Evolutionary conservation across 2,329 filamentous ascomycete genomes (phyloP), one percentile per base, ranked within the genome.

Genomic region (Allantophomopsis cytisporea): DNA sequence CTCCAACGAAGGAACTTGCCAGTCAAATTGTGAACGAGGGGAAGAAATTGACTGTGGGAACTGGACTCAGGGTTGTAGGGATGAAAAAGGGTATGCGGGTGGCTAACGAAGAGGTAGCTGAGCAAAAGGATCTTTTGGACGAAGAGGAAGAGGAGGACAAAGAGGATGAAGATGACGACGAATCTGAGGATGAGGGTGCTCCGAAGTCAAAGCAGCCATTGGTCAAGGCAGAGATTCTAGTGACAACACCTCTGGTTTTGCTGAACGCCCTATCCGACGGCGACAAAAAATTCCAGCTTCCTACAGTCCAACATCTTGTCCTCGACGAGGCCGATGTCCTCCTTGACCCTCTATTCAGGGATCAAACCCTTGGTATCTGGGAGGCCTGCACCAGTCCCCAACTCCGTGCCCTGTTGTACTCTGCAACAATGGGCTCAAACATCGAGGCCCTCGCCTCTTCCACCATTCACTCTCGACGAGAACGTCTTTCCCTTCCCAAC

Each of bases 271-370:
- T 95, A 6, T 62, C 62, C 40, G 54, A 62, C 49, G 38, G 48
- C 8, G 44, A 43, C 11, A 55, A 60, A 45, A 39, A 66, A 53
- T 60, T 65, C 23, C 61, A 68, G 5, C 60, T 94, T 5, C 75
- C 83, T 0, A 71, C 73, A 1, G 79, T 95, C 4, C 70, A 71
- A 35, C 77, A 77, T 38, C 64, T 98, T 14, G 71, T 96, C 30
- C 67, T 98, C 2, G 91, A 98, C 54, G 91, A 98, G 65, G 91
- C 87, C 1, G 91, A 98, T 58, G 87, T 96, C 12, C 78, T 98
- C 5, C 73, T 98, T 10, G 88, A 96, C 51, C 80, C 83, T 13
- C 68, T 95, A 5, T 98, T 98, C 65, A 75, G 83, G 41, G 82
- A 91, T 16, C 87, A 95, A 58, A 95, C 87, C 0, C 66, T 93